Base-by-base conservation (phyloP, 2,329 filamentous ascomycete species). In the Septoria linicola region DNA sequence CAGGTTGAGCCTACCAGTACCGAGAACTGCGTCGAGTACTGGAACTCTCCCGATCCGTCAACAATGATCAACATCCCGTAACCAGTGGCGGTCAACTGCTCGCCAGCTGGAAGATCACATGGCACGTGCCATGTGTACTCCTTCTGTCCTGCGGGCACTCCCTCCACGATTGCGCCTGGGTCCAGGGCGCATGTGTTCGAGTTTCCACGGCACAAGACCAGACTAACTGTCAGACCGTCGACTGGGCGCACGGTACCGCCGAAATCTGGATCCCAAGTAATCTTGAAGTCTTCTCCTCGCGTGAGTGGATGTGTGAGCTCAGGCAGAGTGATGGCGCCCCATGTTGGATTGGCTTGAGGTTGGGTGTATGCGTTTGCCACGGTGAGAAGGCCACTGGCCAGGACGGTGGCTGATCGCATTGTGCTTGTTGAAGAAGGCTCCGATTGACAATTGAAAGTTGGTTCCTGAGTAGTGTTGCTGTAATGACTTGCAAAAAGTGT, bases 31-130 rank as follows among this genome's bases (percentile, higher is more conserved):
- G 50, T 56, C 41, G 46, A 51, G 39, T 56, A 56, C 46, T 56
- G 54, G 21, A 52, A 56, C 41, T 53, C 41, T 11, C 54, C 54
- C 8, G 41, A 48, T 6, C 43, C 43, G 41, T 56, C 50, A 17
- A 53, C 54, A 41, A 56, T 56, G 10, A 56, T 44, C 49, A 56
- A 41, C 54, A 56, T 53, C 7, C 53, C 53, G 39, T 53, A 44
- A 1, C 54, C 54, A 25, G 34, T 40, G 10, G 43, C 23, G 4
- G 54, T 56, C 3, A 37, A 20, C n/a, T 46, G 35, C 16, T 31
- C 37, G 1, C 54, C 54, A 17, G 46, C 23, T 4, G 25, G 41
- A 5, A 56, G 37, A 34, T 47, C 37, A 42, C 49, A 53, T n/a
- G 54, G 49, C n/a, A 53, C 49, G 17, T 42, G 35, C 54, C 54